Evolutionary conservation across 1,284 basidiomycete genomes (phyloP).

Genomic region (Naganishia albida): DNA sequence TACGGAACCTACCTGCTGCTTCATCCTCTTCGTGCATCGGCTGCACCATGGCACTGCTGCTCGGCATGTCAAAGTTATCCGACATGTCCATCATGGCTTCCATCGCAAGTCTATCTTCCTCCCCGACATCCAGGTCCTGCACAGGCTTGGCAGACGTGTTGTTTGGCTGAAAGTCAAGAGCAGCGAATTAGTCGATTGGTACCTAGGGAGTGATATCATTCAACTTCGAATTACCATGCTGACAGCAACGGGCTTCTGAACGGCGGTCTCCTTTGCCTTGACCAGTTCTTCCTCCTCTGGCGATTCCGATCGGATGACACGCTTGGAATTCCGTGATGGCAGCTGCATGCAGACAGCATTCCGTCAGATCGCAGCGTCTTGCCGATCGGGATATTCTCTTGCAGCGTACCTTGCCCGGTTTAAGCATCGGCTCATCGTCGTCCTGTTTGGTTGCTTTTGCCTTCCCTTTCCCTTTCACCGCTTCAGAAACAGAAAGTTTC

Average conservation of each 20-base stretch:
- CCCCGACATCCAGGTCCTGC: constrained; percentile 6
- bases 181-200: neutral
- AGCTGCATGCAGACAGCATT: neutral
- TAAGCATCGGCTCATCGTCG: constrained; percentile 27
- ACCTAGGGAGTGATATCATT: no score
- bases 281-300: constrained; percentile 16
- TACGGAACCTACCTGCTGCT: neutral
- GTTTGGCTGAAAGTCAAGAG: constrained; percentile 1
- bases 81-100: constrained; percentile 30
- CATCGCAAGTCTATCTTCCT: constrained; percentile 26
- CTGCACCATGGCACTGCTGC: constrained; percentile 26
- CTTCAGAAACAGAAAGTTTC: neutral
- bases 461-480: constrained; percentile 2
- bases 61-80: constrained; percentile 29
- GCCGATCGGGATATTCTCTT: neutral
- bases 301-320: constrained; percentile 21
- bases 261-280: constrained; percentile 7
- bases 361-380: neutral
- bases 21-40: constrained; percentile 18
- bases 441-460: constrained; percentile 18
- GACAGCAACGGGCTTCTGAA: neutral
- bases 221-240: constrained; percentile 7
- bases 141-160: constrained; percentile 23
- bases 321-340: constrained; percentile 3
- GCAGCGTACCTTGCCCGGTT: constrained; percentile 16